These are phyloP conservation scores for Fusarium sacchari DNA, from an alignment of 2,329 filamentous ascomycete genomes.

Conservation along the genomic window DNA sequence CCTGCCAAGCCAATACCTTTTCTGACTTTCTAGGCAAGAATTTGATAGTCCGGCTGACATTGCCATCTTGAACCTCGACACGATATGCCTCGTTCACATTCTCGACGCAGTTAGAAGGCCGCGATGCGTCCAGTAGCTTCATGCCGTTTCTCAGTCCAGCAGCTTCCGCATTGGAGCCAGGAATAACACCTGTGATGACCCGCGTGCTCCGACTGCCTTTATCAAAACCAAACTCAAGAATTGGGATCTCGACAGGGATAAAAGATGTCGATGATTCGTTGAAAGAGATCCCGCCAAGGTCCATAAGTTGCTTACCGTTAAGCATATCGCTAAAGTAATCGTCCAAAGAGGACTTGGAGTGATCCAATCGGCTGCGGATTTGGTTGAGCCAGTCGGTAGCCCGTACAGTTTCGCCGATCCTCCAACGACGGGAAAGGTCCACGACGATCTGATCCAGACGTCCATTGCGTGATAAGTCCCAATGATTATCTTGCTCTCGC, in stretches of 20 bases:
- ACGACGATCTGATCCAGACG: not conserved
- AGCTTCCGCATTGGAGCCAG: not conserved
- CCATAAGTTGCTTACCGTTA: not conserved
- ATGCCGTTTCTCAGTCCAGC: not conserved
- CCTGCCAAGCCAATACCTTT: not conserved
- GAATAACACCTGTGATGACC: not conserved
- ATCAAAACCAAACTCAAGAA: not conserved
- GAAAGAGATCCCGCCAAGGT: not conserved
- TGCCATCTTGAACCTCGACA: not conserved
- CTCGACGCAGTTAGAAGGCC: not conserved
- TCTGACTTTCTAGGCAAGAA: not conserved
- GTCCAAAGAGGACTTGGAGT: accelerated
- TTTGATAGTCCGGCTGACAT: accelerated
- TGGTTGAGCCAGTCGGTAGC: not conserved
- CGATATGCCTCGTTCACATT: not conserved
- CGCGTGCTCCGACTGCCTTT: not conserved
- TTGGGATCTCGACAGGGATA: not conserved
- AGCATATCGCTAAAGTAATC: not conserved
- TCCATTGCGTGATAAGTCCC: not conserved
- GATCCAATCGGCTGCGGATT: not conserved
- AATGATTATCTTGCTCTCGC: not conserved
- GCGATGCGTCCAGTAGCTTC: not conserved
- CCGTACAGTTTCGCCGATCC: not conserved
- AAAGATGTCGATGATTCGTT: accelerated
- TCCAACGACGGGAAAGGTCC: not conserved